Percentiles rank a stretch among this genome's conserved stretches.
phyloP scores from a whole-genome alignment of 768 basidiomycete genomes.

The Udeniomyces megalosporus region DNA sequence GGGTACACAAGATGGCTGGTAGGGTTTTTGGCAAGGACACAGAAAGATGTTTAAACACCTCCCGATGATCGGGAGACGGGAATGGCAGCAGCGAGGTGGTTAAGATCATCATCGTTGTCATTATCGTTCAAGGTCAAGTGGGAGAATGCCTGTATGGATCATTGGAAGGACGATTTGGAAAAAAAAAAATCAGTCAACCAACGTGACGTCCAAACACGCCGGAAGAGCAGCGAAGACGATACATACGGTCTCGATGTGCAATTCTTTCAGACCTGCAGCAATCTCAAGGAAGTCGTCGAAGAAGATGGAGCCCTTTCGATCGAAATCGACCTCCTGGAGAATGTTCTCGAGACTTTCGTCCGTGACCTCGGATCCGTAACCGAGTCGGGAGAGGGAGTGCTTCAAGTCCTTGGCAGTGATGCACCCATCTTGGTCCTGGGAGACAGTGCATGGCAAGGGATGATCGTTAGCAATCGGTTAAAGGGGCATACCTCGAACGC shows the following conservation, averaged over 20 bases:
- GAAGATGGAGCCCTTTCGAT: slow-evolving; percentile 40
- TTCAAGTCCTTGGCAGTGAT: slow-evolving; percentile 28
- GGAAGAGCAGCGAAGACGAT: background rate
- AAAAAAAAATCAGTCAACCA: too few species aligned
- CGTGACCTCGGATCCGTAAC: slow-evolving; percentile 37
- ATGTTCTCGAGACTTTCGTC: slow-evolving; percentile 27
- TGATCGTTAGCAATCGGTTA: background rate
- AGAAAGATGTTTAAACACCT: background rate
- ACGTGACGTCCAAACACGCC: too few species aligned
- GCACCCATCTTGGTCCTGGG: slow-evolving; percentile 19
- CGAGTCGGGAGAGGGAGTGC: slow-evolving; percentile 38
- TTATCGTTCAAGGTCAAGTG: slow-evolving; percentile 8
- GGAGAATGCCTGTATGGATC: too few species aligned
- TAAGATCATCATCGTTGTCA: background rate
- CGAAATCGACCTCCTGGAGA: slow-evolving; percentile 31
- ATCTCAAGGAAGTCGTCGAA: slow-evolving; percentile 68
- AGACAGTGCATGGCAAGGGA: background rate
- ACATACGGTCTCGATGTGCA: slow-evolving; percentile 25
- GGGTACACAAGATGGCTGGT: too few species aligned
- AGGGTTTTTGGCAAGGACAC: background rate
- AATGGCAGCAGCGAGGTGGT: background rate
- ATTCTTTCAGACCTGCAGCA: slow-evolving; percentile 33
- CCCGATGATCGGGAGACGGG: background rate
- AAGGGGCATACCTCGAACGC: too few species aligned
- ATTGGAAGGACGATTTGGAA: too few species aligned